Conservation (phyloP, 768 basidiomycete species). For the Zangia roseola region DNA sequence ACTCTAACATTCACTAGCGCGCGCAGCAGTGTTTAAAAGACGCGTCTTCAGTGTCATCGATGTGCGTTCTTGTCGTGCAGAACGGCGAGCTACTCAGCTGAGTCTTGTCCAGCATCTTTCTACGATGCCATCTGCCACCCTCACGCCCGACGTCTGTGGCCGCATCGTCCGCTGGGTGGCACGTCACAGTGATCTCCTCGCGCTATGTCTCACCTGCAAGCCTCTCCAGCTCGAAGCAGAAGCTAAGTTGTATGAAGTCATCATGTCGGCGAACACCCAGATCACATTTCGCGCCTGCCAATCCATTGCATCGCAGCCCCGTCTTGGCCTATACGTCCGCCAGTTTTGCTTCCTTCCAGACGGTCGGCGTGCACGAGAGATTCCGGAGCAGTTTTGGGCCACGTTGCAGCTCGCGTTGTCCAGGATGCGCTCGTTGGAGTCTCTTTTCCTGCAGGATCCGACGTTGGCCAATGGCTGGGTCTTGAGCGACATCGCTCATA, state of each 20-base stretch:
- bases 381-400: constrained; percentile 43
- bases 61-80: not conserved
- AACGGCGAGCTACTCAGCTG: not conserved
- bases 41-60: no score
- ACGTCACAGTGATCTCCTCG: constrained; percentile 36
- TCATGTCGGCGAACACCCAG: constrained; percentile 39
- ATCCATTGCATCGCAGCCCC: constrained; percentile 35
- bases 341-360: constrained; percentile 43
- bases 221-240: constrained; percentile 50
- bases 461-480: constrained; percentile 44
- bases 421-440: constrained; percentile 44
- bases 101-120: not conserved
- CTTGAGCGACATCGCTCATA: constrained; percentile 37
- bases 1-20: not conserved
- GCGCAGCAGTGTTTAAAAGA: no score
- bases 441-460: constrained; percentile 42
- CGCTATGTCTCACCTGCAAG: constrained; percentile 47
- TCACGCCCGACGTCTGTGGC: constrained; percentile 45
- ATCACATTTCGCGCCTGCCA: constrained; percentile 38
- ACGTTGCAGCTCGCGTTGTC: constrained; percentile 42
- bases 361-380: constrained; percentile 23
- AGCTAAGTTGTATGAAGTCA: constrained; percentile 41
- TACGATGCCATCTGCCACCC: constrained; percentile 16
- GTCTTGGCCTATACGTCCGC: constrained; percentile 42
- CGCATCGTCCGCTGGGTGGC: constrained; percentile 41